These are phyloP conservation scores for Penicillium sp. DNA, from an alignment of 2,329 filamentous ascomycete genomes.

Conservation along the genomic window DNA sequence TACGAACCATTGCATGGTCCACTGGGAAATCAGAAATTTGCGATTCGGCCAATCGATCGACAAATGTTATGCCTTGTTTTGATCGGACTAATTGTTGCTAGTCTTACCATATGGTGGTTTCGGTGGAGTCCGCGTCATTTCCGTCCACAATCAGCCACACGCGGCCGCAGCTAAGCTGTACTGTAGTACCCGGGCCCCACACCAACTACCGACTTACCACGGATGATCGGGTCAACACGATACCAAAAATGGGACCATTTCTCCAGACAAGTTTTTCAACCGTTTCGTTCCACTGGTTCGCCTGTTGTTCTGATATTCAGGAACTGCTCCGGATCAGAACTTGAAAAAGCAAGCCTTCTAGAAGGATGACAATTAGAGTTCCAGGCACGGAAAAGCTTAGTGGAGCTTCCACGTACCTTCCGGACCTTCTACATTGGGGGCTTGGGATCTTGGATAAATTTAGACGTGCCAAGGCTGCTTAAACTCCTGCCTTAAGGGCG, in stretches of 20 bases:
- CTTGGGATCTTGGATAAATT: neutral
- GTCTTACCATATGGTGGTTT: neutral
- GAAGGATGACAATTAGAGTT: conserved; percentile 3
- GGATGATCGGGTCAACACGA: neutral
- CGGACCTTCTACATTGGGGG: neutral
- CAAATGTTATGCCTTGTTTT: neutral
- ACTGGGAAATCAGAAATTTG: neutral
- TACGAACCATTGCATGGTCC: neutral
- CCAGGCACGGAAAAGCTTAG: conserved; percentile 1
- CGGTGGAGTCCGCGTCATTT: neutral
- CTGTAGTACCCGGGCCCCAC: neutral
- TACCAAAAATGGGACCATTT: neutral
- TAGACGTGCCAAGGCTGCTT: neutral
- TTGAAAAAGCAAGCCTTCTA: neutral
- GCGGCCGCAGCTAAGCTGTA: neutral
- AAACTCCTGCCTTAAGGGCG: neutral
- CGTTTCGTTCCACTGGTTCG: neutral
- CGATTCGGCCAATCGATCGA: neutral
- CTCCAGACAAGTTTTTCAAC: neutral
- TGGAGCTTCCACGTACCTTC: neutral
- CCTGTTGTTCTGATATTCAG: neutral
- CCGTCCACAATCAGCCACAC: neutral
- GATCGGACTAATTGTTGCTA: neutral
- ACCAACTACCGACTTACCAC: neutral
- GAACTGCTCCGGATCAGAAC: too few species aligned